Base-by-base conservation (phyloP, 176 grass and related monocot genomes). In the Musa acuminata region DNA sequence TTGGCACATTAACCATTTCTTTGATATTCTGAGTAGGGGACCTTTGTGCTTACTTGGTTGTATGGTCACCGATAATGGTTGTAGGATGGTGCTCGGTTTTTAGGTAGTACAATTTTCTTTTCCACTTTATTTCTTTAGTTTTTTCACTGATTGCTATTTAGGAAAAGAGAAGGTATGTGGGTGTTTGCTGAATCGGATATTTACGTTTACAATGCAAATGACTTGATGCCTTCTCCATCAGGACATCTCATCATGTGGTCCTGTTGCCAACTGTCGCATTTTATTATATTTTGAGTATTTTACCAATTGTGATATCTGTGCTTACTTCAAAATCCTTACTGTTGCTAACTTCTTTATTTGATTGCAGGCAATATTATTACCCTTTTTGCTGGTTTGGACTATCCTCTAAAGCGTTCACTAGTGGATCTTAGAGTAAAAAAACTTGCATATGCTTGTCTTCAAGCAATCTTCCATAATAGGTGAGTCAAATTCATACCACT, bases 401-500 rank as follows among this genome's bases (percentile, higher is more conserved):
- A 87, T 63, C 82, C 77, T 71, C 86, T 77, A 76, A 83, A 82
- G 78, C 79, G 82, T 86, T 64, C 73, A 64, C 64, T 86, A 29
- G 84, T 84, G 43, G 76, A 83, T 72, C 84, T 85, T 72, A 91
- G 90, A 53, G 80, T 99, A 69, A 99, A 94, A 85, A 99, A 84
- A 55, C 81, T 99, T 82, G 68, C 78, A 52, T 86, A 85, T 72
- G 82, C 89, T 74, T 99, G 90, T 72, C 75, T 91, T 60, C 76
- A 87, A 83, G 91, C 95, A 51, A 71, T 99, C 22, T 83, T 84
- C 62, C 78, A 87, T 25, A 94, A 94, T 82, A 87, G 95, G 95
- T 83, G 73, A 75, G 80, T 76, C 25, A 55, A 9, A 54, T 74
- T n/a, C 9, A 51, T 71, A 27, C 62, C 53, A 52, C 12, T 66